Percentiles rank a stretch among this genome's conserved stretches.
Evolutionary conservation across 805 yeast species (phyloP).

Genomic region (Pichia thaimueangensis): DNA sequence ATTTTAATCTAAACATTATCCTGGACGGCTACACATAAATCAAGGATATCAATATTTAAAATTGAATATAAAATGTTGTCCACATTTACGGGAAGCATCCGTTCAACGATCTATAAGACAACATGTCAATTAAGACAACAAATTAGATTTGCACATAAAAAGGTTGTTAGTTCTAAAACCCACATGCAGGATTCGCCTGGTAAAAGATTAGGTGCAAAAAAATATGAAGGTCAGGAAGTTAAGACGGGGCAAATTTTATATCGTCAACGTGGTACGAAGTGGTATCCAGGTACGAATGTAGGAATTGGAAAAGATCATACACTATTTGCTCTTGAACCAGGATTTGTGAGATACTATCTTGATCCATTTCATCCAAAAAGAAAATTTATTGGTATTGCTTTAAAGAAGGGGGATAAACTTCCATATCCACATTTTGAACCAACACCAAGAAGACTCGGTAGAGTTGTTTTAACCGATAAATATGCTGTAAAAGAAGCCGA

Average conservation of each 20-base stretch:
- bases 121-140: slow-evolving; percentile 21
- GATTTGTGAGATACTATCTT: slow-evolving; percentile 81
- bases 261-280: slow-evolving; percentile 93
- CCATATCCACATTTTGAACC: slow-evolving; percentile 95
- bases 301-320: slow-evolving; percentile 93
- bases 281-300: slow-evolving; percentile 90
- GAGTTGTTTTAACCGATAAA: slow-evolving; percentile 44
- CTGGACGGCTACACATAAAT: no score
- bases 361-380: slow-evolving; percentile 97
- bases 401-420: slow-evolving; percentile 52
- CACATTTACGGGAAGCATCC: neutral
- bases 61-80: slow-evolving; percentile 3
- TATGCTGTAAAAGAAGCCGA: slow-evolving; percentile 54
- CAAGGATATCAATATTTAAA: no score
- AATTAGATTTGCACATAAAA: slow-evolving; percentile 87
- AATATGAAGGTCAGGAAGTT: slow-evolving; percentile 70
- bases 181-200: slow-evolving; percentile 93
- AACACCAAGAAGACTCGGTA: slow-evolving; percentile 77
- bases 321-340: slow-evolving; percentile 84
- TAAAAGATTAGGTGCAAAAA: slow-evolving; percentile 87
- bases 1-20: no score
- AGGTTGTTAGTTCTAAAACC: slow-evolving; percentile 92
- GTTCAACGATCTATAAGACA: neutral
- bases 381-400: slow-evolving; percentile 82
- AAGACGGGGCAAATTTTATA: slow-evolving; percentile 79